Percentiles rank a stretch among this genome's conserved stretches.
Conservation (phyloP, 2,329 filamentous ascomycete genomes). For the Neonectria faginata region DNA sequence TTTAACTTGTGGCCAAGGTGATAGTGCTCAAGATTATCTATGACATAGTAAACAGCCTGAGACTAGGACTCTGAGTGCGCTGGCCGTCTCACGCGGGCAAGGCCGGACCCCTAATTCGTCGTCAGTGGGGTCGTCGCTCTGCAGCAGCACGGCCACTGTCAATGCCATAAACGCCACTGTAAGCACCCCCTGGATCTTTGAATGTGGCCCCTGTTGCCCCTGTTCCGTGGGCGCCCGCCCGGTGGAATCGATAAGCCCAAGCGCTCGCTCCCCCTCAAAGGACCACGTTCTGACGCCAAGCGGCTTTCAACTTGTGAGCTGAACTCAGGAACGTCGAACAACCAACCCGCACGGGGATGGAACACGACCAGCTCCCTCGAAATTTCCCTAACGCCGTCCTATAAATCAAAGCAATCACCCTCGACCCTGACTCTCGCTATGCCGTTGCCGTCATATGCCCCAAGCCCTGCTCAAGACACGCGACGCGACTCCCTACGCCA, state of each 20-base stretch:
- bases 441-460: conserved; percentile 32
- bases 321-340: conserved; percentile 30
- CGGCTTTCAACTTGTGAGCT: conserved; percentile 20
- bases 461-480: conserved; percentile 38
- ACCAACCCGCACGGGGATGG: conserved; percentile 32
- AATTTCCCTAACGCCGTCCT: conserved; percentile 28
- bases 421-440: conserved; percentile 35
- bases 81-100: conserved; percentile 2
- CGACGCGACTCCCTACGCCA: conserved; percentile 44
- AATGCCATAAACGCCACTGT: conserved; percentile 4
- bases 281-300: conserved; percentile 22
- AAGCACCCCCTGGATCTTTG: background rate
- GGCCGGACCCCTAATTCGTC: background rate
- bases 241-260: conserved; percentile 42
- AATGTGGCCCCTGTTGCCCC: conserved; percentile 1
- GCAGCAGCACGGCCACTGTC: background rate
- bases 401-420: conserved; percentile 24
- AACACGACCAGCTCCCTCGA: conserved; percentile 18
- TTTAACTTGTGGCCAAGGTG: background rate
- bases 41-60: background rate
- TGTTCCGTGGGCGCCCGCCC: conserved; percentile 6
- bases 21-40: background rate
- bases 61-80: background rate
- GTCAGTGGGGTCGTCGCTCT: background rate
- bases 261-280: conserved; percentile 25